Evolutionary conservation across 2,329 filamentous ascomycete genomes (phyloP).

Genomic region (Xylariaceae sp.): DNA sequence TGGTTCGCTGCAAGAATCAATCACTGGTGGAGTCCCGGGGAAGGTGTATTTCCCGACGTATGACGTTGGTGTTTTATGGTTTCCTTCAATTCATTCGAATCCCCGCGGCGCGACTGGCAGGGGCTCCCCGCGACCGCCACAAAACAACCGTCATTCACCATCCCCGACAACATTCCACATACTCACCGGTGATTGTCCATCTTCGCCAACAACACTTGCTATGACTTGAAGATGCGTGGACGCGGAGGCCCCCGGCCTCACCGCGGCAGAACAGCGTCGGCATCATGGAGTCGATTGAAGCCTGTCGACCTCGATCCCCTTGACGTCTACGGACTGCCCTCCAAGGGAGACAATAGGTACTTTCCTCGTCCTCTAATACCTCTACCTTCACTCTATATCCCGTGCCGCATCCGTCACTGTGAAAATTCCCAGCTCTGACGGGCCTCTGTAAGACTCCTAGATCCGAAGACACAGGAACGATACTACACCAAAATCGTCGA

Average conservation of each 20-base stretch:
- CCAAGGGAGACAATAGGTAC: conserved; percentile 85
- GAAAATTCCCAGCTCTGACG: not conserved
- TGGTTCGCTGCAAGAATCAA: too few species aligned
- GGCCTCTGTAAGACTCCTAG: conserved; percentile 53
- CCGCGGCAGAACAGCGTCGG: conserved; percentile 41
- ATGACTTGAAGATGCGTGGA: conserved; percentile 34
- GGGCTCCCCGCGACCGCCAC: too few species aligned
- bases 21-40: too few species aligned
- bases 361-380: conserved; percentile 3
- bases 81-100: too few species aligned
- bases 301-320: conserved; percentile 72
- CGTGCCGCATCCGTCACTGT: not conserved
- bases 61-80: too few species aligned
- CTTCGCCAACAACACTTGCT: conserved; percentile 9
- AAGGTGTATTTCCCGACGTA: too few species aligned
- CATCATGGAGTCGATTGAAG: conserved; percentile 68
- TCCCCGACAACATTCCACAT: not conserved
- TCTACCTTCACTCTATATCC: not conserved
- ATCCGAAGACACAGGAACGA: conserved; percentile 72
- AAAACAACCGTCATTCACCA: too few species aligned
- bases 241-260: conserved; percentile 28
- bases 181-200: not conserved
- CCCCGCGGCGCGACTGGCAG: too few species aligned
- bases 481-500: conserved; percentile 87
- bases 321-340: conserved; percentile 78